A percentile compares a stretch with the other conserved stretches of the same genome.
phyloP scores from a whole-genome alignment of 106 monocot species.

The Allium sativum region DNA sequence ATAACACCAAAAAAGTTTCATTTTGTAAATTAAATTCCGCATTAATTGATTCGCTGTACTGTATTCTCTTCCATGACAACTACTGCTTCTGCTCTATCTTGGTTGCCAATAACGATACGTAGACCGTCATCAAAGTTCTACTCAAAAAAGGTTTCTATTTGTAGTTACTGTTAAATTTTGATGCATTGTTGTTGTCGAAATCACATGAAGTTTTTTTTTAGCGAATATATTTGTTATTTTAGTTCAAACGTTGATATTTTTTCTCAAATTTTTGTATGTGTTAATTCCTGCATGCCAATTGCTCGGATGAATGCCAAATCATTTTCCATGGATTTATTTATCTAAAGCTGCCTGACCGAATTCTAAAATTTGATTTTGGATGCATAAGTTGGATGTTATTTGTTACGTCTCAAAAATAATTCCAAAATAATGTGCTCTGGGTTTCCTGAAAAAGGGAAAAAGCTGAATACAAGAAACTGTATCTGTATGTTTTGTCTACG shows the following conservation, averaged over 20 bases:
- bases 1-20: background rate
- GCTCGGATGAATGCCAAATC: too few relatives aligned
- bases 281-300: too few relatives aligned
- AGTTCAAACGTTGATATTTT: background rate
- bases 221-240: background rate
- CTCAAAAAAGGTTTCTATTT: slow-evolving; percentile 11
- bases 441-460: too few relatives aligned
- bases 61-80: slow-evolving; percentile 11
- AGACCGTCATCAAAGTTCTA: slow-evolving; percentile 9
- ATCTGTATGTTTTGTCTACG: too few relatives aligned
- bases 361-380: too few relatives aligned
- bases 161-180: background rate
- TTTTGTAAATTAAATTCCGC: background rate
- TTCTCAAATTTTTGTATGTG: too few relatives aligned
- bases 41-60: background rate
- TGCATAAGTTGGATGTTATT: too few relatives aligned
- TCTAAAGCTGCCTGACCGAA: too few relatives aligned
- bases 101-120: slow-evolving; percentile 9
- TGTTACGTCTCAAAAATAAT: too few relatives aligned
- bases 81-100: slow-evolving; percentile 14
- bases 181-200: background rate
- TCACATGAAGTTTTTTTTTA: background rate
- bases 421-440: too few relatives aligned
- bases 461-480: too few relatives aligned
- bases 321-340: too few relatives aligned